These are phyloP conservation scores for Umbelopsis ramanniana DNA, from an alignment of 192 early-diverging fungal species.

Conservation along the genomic window DNA sequence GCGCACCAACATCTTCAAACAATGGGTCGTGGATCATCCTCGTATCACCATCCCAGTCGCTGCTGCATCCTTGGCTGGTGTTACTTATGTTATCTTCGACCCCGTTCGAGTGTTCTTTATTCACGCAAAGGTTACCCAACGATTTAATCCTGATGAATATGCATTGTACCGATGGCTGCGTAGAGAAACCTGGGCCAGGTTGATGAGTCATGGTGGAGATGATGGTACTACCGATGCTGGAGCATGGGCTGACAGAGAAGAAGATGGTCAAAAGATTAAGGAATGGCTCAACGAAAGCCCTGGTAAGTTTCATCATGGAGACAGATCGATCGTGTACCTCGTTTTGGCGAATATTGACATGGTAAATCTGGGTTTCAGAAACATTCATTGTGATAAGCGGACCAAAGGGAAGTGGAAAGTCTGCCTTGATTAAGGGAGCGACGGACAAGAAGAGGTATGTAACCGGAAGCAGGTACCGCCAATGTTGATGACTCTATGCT, in stretches of 20 bases:
- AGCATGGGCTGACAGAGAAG: constrained; percentile 62
- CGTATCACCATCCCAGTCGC: constrained; percentile 77
- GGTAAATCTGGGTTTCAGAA: constrained; percentile 47
- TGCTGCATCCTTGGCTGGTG: constrained; percentile 73
- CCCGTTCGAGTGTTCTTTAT: constrained; percentile 91
- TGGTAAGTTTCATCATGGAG: constrained; percentile 34
- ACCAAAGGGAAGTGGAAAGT: constrained; percentile 84
- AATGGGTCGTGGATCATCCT: constrained; percentile 78
- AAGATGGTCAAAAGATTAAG: constrained; percentile 58
- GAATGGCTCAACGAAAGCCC: constrained; percentile 61
- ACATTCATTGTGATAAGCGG: constrained; percentile 85
- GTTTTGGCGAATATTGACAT: neutral
- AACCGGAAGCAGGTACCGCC: neutral
- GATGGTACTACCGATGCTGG: constrained; percentile 20
- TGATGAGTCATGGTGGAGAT: constrained; percentile 41
- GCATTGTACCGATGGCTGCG: constrained; percentile 62
- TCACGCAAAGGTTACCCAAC: constrained; percentile 79
- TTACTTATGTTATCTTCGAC: constrained; percentile 89
- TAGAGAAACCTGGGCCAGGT: constrained; percentile 54
- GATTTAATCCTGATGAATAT: constrained; percentile 75
- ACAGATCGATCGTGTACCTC: neutral
- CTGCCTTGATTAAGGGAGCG: constrained; percentile 73
- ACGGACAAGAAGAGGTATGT: constrained; percentile 63
- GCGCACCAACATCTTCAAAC: constrained; percentile 60
- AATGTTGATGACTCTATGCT: neutral